Evolutionary conservation across 345 rosid genomes (phyloP).

Genomic region (Erodium maritimum): DNA sequence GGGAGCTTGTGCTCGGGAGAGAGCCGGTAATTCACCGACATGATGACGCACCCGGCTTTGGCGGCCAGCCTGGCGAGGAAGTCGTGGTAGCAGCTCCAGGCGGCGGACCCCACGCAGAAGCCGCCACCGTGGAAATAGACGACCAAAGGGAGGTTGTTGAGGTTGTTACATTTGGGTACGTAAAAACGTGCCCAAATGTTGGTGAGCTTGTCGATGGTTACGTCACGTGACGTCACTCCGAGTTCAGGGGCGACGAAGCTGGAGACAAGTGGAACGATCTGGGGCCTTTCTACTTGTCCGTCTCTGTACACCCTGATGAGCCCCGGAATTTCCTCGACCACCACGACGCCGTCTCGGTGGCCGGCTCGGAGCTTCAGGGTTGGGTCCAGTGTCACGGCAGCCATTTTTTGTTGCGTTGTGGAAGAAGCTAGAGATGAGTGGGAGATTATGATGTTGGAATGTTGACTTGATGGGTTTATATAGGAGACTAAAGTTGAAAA

Average conservation of each 20-base stretch:
- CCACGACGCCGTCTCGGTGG: conserved; percentile 32
- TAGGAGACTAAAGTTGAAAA: too few species aligned
- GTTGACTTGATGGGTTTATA: neutral
- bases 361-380: conserved; percentile 15
- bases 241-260: conserved; percentile 27
- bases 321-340: conserved; percentile 47
- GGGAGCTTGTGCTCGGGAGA: conserved; percentile 63
- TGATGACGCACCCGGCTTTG: conserved; percentile 27
- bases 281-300: conserved; percentile 52
- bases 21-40: conserved; percentile 46
- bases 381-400: conserved; percentile 27
- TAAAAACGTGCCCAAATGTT: conserved; percentile 63
- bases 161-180: conserved; percentile 24
- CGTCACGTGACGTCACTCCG: conserved; percentile 41
- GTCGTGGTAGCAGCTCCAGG: conserved; percentile 56
- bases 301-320: conserved; percentile 53
- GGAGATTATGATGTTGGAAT: too few species aligned
- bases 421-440: neutral
- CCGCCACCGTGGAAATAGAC: conserved; percentile 71
- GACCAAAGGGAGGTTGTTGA: conserved; percentile 37
- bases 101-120: conserved; percentile 47
- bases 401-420: conserved; percentile 22
- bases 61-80: conserved; percentile 34
- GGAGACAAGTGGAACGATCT: conserved; percentile 36
- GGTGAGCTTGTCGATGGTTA: conserved; percentile 32